Percentiles rank a stretch among this genome's conserved stretches.
Evolutionary conservation across 169 alveolate genomes (phyloP).

Genomic region (Fabrea salina): DNA sequence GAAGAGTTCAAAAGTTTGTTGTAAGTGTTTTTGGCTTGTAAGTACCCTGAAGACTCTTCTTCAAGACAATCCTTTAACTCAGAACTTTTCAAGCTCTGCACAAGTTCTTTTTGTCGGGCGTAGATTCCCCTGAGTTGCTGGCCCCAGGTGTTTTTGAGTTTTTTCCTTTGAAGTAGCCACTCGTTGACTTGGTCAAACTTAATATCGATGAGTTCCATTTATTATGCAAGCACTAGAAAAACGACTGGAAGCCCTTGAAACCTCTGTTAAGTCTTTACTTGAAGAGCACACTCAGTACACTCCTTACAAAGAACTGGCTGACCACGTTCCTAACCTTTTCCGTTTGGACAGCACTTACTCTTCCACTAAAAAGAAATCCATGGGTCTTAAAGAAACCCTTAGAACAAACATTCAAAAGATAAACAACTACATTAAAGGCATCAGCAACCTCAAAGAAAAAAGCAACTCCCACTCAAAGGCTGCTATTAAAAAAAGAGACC

Average conservation of each 20-base stretch:
- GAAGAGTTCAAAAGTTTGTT: neutral
- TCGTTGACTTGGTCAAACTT: conserved; percentile 18
- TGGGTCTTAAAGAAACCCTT: no score
- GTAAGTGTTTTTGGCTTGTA: neutral
- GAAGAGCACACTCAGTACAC: neutral
- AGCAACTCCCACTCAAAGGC: no score
- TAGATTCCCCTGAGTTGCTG: neutral
- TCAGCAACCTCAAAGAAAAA: no score
- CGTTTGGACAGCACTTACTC: neutral
- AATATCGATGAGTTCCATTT: conserved; percentile 27
- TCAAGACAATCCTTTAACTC: neutral
- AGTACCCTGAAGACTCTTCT: neutral
- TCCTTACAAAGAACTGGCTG: neutral
- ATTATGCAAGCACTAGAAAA: neutral
- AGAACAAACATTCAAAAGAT: no score
- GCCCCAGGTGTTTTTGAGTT: conserved; percentile 20
- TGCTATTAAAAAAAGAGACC: no score
- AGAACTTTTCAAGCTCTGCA: neutral
- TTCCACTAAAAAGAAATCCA: neutral
- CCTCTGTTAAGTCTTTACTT: neutral
- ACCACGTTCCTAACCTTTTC: neutral
- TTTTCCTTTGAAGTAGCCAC: conserved; percentile 16
- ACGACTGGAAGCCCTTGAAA: neutral
- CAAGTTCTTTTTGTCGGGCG: neutral
- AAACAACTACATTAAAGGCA: no score